Percentiles rank a stretch among this genome's conserved stretches.
These are phyloP conservation scores for Rosa chinensis DNA, from an alignment of 306 rosid genomes.

Conservation along the genomic window DNA sequence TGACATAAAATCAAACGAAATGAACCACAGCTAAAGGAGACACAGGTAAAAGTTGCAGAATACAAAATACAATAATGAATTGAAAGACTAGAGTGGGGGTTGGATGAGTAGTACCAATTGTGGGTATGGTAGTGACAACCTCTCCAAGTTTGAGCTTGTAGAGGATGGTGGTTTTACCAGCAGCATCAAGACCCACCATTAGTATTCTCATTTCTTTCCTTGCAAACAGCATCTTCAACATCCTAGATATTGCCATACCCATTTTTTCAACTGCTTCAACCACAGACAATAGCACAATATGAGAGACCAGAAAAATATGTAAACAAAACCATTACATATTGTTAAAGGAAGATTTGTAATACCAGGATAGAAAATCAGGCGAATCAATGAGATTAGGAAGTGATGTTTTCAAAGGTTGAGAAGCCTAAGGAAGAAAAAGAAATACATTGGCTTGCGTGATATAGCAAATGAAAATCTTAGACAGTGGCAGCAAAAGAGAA, in stretches of 20 bases:
- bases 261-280: slow-evolving; percentile 38
- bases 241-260: slow-evolving; percentile 70
- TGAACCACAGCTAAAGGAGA: not conserved
- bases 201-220: slow-evolving; percentile 89
- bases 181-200: slow-evolving; percentile 92
- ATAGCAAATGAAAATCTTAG: slow-evolving; percentile 13
- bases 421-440: slow-evolving; percentile 24
- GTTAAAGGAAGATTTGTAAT: slow-evolving; percentile 10
- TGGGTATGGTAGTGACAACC: slow-evolving; percentile 86
- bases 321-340: not conserved
- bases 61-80: not conserved
- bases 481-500: not conserved
- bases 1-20: not conserved
- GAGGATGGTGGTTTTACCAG: slow-evolving; percentile 84
- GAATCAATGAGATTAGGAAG: slow-evolving; percentile 5
- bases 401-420: slow-evolving; percentile 6
- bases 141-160: slow-evolving; percentile 85
- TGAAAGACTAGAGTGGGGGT: not conserved
- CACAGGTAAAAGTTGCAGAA: not conserved
- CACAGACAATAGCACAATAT: not conserved
- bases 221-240: slow-evolving; percentile 62
- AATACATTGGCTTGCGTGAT: slow-evolving; percentile 13
- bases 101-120: slow-evolving; percentile 51
- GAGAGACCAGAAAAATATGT: not conserved
- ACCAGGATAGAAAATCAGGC: slow-evolving; percentile 24